phyloP scores from a whole-genome alignment of 1,139 yeast genomes.

The Geotrichum australiense region DNA sequence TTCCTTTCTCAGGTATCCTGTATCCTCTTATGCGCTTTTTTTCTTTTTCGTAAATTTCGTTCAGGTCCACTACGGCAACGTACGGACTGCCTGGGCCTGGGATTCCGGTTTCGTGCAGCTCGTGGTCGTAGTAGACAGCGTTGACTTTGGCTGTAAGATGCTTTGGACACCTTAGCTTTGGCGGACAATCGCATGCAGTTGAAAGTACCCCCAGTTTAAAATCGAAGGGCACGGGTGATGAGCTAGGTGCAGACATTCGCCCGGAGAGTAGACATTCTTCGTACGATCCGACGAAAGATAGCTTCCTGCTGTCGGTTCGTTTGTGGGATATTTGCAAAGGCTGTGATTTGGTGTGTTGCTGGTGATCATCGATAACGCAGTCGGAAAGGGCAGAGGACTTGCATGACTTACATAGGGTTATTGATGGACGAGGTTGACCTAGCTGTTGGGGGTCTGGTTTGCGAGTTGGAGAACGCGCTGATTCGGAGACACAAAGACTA shows the following conservation, averaged over 20 bases:
- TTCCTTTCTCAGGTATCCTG: conserved; percentile 38
- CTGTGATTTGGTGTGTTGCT: conserved; percentile 1
- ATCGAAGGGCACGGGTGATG: conserved; percentile 30
- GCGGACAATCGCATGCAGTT: conserved; percentile 20
- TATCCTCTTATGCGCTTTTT: conserved; percentile 32
- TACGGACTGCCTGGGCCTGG: conserved; percentile 35
- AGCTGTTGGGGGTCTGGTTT: not conserved
- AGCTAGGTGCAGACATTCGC: conserved; percentile 32
- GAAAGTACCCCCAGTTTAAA: conserved; percentile 32
- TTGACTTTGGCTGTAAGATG: conserved; percentile 31
- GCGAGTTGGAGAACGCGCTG: conserved; percentile 11
- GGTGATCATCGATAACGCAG: no score
- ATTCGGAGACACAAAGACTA: conserved; percentile 19
- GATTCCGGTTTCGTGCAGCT: conserved; percentile 21
- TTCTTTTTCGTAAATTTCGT: conserved; percentile 25
- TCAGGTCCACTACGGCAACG: conserved; percentile 37
- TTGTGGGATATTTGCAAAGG: conserved; percentile 20
- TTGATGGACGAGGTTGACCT: not conserved
- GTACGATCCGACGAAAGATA: conserved; percentile 32
- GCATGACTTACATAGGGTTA: no score
- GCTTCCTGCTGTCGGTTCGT: conserved; percentile 11
- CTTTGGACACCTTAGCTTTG: conserved; percentile 26
- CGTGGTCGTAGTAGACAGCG: conserved; percentile 36
- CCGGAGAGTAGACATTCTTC: conserved; percentile 35
- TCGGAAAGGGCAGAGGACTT: no score